Conservation (phyloP, 176 grass and related monocot genomes). For the Musa troglodytarum region DNA sequence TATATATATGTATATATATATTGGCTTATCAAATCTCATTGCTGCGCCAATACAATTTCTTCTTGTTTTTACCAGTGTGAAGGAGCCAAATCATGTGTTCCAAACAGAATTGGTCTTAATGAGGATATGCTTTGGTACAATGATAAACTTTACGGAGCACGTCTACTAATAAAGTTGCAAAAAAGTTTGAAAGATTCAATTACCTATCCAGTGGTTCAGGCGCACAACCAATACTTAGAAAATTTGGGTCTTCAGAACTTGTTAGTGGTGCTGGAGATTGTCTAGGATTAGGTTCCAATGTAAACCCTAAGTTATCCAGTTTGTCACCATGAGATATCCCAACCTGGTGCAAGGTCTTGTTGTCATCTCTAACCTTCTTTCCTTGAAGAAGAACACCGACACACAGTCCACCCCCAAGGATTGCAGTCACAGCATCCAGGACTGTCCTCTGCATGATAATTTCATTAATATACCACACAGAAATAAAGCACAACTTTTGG, state of each 20-base stretch:
- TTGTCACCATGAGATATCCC: slow-evolving; percentile 54
- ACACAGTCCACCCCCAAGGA: slow-evolving; percentile 47
- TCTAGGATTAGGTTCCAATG: slow-evolving; percentile 41
- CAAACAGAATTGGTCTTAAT: too few relatives aligned
- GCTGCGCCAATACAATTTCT: too few relatives aligned
- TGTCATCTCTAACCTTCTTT: slow-evolving; percentile 62
- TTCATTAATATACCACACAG: too few relatives aligned
- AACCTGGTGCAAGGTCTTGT: slow-evolving; percentile 53
- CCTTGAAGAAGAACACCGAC: slow-evolving; percentile 71
- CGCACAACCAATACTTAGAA: slow-evolving; percentile 19
- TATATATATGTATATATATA: too few relatives aligned
- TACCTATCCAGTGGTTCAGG: slow-evolving; percentile 36
- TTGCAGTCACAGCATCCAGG: slow-evolving; percentile 55
- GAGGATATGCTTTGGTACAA: too few relatives aligned
- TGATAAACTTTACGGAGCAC: too few relatives aligned
- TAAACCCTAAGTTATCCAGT: slow-evolving; percentile 55
- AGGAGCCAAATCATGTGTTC: too few relatives aligned
- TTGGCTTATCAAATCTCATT: too few relatives aligned
- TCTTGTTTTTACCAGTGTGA: too few relatives aligned
- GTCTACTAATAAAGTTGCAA: neutral
- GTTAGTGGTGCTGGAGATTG: slow-evolving; percentile 20
- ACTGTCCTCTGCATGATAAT: slow-evolving; percentile 51
- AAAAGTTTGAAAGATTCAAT: slow-evolving; percentile 7
- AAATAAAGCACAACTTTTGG: too few relatives aligned
- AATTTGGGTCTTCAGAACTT: slow-evolving; percentile 30